A percentile compares a stretch with the other conserved stretches of the same genome.
Conservation (phyloP, 257 asterid species). For the Gardenia jasminoides region DNA sequence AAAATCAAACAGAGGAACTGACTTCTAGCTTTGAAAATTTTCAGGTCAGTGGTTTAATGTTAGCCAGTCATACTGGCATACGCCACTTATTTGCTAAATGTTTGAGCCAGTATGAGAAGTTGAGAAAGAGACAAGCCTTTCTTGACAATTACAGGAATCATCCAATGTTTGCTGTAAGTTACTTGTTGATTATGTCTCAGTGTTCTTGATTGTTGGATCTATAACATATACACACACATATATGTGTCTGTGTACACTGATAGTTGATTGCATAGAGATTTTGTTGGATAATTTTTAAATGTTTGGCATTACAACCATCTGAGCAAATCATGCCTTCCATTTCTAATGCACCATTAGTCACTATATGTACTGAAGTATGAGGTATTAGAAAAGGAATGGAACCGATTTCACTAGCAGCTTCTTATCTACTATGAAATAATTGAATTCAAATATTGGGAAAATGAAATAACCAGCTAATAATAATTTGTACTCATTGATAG, state of each 20-base stretch:
- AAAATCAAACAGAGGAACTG: neutral
- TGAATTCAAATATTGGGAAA: no score
- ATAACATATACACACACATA: no score
- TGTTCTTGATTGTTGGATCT: neutral
- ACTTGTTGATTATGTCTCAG: neutral
- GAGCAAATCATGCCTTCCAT: neutral
- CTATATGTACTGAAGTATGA: no score
- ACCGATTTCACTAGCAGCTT: no score
- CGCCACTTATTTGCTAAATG: slow-evolving; percentile 97
- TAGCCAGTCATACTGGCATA: slow-evolving; percentile 98
- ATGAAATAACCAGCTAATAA: neutral
- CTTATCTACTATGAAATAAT: no score
- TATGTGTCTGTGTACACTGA: no score
- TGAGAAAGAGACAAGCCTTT: slow-evolving; percentile 99
- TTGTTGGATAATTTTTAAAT: neutral
- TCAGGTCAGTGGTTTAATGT: slow-evolving; percentile 98
- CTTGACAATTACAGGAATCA: slow-evolving; percentile 92
- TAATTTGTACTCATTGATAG: no score
- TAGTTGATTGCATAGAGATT: neutral
- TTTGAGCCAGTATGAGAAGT: slow-evolving; percentile 92
- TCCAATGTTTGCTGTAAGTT: slow-evolving; percentile 96
- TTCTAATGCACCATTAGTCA: neutral
- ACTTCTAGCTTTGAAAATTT: slow-evolving; percentile 14
- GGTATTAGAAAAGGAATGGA: no score
- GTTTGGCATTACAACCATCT: neutral